phyloP scores from a whole-genome alignment of 371 early-diverging fungal species.

The Hamiltosporidium tvaerminnensis region DNA sequence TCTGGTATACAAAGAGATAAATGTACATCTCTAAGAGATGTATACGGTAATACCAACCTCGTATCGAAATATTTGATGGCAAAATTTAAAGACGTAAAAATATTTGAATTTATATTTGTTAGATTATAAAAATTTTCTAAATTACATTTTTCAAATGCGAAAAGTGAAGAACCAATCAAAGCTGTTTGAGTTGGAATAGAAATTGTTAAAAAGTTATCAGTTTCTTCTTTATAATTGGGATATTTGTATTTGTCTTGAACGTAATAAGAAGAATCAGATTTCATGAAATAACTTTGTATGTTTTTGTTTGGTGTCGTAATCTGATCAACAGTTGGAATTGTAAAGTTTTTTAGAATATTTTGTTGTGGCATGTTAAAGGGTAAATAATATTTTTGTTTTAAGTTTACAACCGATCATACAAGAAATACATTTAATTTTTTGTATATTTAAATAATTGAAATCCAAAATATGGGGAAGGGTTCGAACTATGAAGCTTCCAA shows the following conservation, averaged over 20 bases:
- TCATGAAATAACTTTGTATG: constrained; percentile 49
- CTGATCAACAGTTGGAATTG: neutral
- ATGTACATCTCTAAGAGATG: constrained; percentile 9
- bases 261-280: constrained; percentile 44
- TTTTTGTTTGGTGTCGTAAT: constrained; percentile 49
- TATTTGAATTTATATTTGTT: constrained; percentile 17
- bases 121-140: constrained; percentile 16
- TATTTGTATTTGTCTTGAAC: constrained; percentile 27
- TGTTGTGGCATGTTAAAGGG: no score
- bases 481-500: no score
- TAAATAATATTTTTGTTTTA: no score
- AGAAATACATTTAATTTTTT: no score
- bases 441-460: no score
- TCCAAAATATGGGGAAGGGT: no score
- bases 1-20: constrained; percentile 40
- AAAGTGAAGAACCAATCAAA: constrained; percentile 1
- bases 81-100: constrained; percentile 12
- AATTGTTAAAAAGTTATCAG: neutral
- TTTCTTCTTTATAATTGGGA: constrained; percentile 20
- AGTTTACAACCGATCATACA: no score
- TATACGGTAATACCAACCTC: neutral
- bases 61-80: constrained; percentile 3
- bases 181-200: neutral
- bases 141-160: neutral
- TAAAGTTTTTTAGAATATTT: neutral